These are phyloP conservation scores for Rhodomyrtus psidioides DNA, from an alignment of 441 rosid genomes.

Conservation along the genomic window DNA sequence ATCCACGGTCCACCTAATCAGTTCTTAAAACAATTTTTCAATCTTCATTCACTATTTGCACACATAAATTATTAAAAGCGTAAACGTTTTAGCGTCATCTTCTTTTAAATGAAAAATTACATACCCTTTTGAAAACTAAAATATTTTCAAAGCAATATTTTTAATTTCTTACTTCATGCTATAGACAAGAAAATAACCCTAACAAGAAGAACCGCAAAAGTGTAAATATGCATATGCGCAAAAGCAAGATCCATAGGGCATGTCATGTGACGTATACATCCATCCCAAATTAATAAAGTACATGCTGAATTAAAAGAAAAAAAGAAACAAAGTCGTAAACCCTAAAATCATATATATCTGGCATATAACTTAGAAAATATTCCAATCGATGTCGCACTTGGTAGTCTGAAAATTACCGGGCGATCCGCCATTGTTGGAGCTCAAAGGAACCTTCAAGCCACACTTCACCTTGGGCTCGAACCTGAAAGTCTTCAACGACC, in stretches of 20 bases:
- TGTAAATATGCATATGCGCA: background rate
- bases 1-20: no score
- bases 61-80: background rate
- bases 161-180: background rate
- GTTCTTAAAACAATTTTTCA: background rate
- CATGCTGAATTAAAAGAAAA: background rate
- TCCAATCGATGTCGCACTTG: slow-evolving; percentile 44
- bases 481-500: background rate
- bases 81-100: background rate
- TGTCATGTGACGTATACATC: background rate
- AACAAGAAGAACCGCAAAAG: background rate
- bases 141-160: background rate
- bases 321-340: background rate
- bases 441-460: slow-evolving; percentile 13
- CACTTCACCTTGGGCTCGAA: background rate
- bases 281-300: background rate
- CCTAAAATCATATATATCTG: background rate
- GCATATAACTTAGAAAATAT: background rate
- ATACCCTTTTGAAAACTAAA: background rate
- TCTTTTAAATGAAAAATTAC: background rate
- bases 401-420: slow-evolving; percentile 14
- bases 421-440: slow-evolving; percentile 9
- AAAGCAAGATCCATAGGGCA: background rate
- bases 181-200: background rate
- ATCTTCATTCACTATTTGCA: background rate